phyloP scores from a whole-genome alignment of 768 basidiomycete genomes.

The Podaxis mareebaensis region DNA sequence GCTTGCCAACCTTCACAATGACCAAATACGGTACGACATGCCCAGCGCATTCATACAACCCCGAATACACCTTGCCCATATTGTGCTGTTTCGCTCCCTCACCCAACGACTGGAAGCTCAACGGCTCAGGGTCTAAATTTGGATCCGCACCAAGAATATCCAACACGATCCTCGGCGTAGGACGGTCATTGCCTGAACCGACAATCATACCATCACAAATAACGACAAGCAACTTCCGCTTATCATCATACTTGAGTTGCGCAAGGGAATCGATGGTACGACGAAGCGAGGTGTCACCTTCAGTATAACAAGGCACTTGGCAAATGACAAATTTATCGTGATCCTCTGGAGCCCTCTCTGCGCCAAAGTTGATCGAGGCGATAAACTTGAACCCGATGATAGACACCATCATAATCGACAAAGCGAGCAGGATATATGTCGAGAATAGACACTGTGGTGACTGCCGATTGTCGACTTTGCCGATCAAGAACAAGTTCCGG shows the following conservation, averaged over 20 bases:
- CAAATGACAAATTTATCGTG: slow-evolving; percentile 98
- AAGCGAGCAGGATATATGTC: slow-evolving; percentile 84
- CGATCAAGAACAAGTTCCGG: slow-evolving; percentile 90
- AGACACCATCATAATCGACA: slow-evolving; percentile 90
- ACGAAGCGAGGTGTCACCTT: slow-evolving; percentile 84
- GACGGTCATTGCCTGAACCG: slow-evolving; percentile 93
- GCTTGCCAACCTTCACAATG: slow-evolving; percentile 92
- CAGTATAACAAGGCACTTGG: slow-evolving; percentile 98
- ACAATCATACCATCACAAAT: slow-evolving; percentile 99
- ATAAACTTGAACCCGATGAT: slow-evolving; percentile 97
- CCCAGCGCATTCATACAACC: slow-evolving; percentile 89
- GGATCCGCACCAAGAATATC: slow-evolving; percentile 96
- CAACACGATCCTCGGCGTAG: slow-evolving; percentile 93
- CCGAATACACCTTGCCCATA: slow-evolving; percentile 97
- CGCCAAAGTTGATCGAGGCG: slow-evolving; percentile 82
- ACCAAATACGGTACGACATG: slow-evolving; percentile 97
- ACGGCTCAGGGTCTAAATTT: slow-evolving; percentile 89
- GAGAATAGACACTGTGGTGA: slow-evolving; percentile 92
- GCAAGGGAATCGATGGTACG: slow-evolving; percentile 93
- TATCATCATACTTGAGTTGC: slow-evolving; percentile 95
- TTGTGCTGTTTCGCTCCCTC: slow-evolving; percentile 97
- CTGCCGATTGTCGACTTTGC: slow-evolving; percentile 89
- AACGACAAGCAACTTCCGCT: slow-evolving; percentile 89
- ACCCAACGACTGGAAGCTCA: slow-evolving; percentile 92
- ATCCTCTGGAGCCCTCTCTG: slow-evolving; percentile 83